phyloP scores from a whole-genome alignment of 106 monocot species.

The Dioscorea dumetorum region DNA sequence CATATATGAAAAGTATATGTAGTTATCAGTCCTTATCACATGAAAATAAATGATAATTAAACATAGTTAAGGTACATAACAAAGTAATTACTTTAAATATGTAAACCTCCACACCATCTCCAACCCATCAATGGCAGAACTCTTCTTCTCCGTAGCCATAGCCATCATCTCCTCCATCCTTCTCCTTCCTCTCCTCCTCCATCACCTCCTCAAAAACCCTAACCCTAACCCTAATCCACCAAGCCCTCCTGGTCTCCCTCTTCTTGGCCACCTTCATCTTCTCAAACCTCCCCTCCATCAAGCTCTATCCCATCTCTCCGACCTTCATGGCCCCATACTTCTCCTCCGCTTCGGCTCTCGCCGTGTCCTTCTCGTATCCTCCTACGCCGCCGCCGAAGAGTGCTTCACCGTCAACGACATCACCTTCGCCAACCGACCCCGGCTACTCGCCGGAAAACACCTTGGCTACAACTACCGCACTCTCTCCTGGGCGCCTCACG shows the following conservation, averaged over 20 bases:
- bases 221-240: slow-evolving; percentile 1
- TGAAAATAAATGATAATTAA: too few relatives aligned
- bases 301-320: slow-evolving; percentile 3
- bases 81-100: too few relatives aligned
- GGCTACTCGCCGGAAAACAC: background rate
- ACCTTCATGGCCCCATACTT: slow-evolving; percentile 2
- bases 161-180: too few relatives aligned
- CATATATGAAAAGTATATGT: too few relatives aligned
- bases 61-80: too few relatives aligned
- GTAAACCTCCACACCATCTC: too few relatives aligned
- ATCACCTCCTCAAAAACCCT: background rate
- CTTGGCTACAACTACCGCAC: slow-evolving; percentile 4
- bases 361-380: slow-evolving; percentile 10
- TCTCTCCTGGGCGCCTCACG: background rate
- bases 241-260: background rate
- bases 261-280: slow-evolving; percentile 19
- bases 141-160: too few relatives aligned
- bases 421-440: slow-evolving; percentile 14
- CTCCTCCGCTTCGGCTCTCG: slow-evolving; percentile 16
- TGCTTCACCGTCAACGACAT: slow-evolving; percentile 13
- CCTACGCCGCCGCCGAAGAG: slow-evolving; percentile 1
- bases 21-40: too few relatives aligned
- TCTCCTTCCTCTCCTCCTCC: too few relatives aligned
- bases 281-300: slow-evolving; percentile 7
- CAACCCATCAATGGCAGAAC: too few relatives aligned